phyloP scores from a whole-genome alignment of 768 basidiomycete genomes.

The Mycena filopes region DNA sequence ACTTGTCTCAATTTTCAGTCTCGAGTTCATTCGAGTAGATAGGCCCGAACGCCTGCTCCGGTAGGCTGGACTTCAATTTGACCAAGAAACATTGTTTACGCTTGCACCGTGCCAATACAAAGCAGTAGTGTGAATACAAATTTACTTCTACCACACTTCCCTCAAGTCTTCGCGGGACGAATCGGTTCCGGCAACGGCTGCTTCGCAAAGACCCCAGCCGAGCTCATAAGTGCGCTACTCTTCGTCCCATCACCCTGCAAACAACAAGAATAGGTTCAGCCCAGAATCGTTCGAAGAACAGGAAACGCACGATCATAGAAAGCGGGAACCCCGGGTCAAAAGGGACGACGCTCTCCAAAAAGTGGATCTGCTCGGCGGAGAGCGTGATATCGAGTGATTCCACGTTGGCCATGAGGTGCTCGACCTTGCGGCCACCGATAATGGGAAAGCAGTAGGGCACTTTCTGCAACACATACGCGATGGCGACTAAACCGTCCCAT shows the following conservation, averaged over 20 bases:
- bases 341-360: constrained; percentile 43
- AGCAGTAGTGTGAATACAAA: no score
- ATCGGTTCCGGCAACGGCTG: not conserved
- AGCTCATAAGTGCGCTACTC: not conserved
- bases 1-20: no score
- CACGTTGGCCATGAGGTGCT: constrained; percentile 54
- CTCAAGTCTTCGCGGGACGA: constrained; percentile 36
- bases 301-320: constrained; percentile 8
- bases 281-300: no score
- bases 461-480: constrained; percentile 58
- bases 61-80: no score
- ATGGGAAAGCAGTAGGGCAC: constrained; percentile 39
- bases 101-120: no score
- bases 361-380: constrained; percentile 48
- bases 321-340: constrained; percentile 26
- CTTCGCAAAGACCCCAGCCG: not conserved
- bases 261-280: no score
- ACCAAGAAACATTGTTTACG: no score
- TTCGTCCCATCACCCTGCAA: constrained; percentile 7
- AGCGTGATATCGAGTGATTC: constrained; percentile 55
- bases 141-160: no score
- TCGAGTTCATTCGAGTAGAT: no score
- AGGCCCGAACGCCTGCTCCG: no score
- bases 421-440: constrained; percentile 55
- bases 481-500: constrained; percentile 45